Evolutionary conservation across 306 rosid species (phyloP).

Genomic region (Vigna mungo): DNA sequence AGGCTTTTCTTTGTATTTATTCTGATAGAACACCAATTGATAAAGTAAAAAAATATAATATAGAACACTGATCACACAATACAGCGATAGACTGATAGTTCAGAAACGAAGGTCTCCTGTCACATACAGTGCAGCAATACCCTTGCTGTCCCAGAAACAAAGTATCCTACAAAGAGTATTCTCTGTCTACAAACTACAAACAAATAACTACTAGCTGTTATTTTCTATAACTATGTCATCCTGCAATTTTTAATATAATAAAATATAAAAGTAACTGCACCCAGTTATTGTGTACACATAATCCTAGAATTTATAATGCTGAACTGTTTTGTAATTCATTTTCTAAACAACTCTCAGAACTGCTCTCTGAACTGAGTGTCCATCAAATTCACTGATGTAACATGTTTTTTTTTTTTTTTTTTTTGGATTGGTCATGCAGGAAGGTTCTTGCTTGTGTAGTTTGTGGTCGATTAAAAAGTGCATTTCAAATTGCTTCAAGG

Average conservation of each 20-base stretch:
- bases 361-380: neutral
- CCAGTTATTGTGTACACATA: neutral
- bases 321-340: no score
- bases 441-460: constrained; percentile 99
- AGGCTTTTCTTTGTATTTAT: neutral
- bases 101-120: no score
- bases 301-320: neutral
- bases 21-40: neutral
- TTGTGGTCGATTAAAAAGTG: constrained; percentile 98
- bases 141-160: neutral
- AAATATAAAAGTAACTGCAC: no score
- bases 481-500: constrained; percentile 97
- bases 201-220: neutral
- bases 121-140: no score
- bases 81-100: neutral
- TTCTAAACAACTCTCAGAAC: neutral
- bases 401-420: constrained; percentile 30
- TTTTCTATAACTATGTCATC: neutral
- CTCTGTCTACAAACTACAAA: no score
- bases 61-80: neutral
- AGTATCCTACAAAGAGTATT: no score
- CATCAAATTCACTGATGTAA: constrained; percentile 3
- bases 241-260: neutral
- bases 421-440: constrained; percentile 64
- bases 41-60: neutral